Conservation (phyloP, 164 flowering plant genomes). For the Kingdonia uniflora region DNA sequence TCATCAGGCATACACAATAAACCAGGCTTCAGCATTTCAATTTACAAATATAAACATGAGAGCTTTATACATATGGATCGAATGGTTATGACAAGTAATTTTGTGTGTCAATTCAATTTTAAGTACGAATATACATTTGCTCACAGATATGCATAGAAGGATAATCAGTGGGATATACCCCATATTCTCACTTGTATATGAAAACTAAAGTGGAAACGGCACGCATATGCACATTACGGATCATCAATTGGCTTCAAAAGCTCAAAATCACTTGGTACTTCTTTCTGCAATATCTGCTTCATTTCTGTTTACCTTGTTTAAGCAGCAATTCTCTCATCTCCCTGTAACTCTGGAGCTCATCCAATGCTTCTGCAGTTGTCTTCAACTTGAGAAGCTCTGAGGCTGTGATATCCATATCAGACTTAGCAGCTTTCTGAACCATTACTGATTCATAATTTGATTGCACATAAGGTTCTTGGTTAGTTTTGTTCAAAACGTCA, state of each 20-base stretch:
- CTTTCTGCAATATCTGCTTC: conserved; percentile 5
- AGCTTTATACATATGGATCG: too few relatives aligned
- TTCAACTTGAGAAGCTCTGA: conserved; percentile 29
- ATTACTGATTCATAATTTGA: conserved; percentile 9
- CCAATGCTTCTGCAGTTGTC: conserved; percentile 75
- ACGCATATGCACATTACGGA: conserved; percentile 5
- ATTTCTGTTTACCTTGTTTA: conserved; percentile 21
- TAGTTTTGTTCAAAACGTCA: conserved; percentile 11
- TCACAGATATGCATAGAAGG: background rate
- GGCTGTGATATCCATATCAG: conserved; percentile 18
- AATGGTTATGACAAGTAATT: too few relatives aligned
- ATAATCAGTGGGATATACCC: background rate
- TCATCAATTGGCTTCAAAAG: background rate
- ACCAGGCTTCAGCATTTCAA: too few relatives aligned
- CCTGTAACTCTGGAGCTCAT: conserved; percentile 56
- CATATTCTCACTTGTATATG: background rate
- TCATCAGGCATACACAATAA: too few relatives aligned
- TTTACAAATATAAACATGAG: too few relatives aligned
- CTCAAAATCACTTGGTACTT: background rate
- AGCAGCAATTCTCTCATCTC: conserved; percentile 52
- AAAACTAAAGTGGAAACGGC: conserved; percentile 5
- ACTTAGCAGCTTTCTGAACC: conserved; percentile 13
- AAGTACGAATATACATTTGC: background rate
- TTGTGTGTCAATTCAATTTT: background rate
- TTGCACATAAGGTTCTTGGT: conserved; percentile 13